These are phyloP conservation scores for Porphyrellus sp. DNA, from an alignment of 1,284 basidiomycete genomes.

Conservation along the genomic window DNA sequence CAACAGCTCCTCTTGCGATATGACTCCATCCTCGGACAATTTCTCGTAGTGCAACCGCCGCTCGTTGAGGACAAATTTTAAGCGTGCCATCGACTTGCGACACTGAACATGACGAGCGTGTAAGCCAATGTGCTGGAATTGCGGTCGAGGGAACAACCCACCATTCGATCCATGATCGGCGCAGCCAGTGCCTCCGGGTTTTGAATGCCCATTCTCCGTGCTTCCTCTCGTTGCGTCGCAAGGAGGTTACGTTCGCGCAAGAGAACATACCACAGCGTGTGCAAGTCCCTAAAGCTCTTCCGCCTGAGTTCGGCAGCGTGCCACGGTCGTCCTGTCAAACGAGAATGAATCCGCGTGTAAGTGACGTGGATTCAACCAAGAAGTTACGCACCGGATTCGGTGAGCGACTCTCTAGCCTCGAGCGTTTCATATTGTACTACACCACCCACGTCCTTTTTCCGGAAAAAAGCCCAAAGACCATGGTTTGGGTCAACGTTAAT, in stretches of 20 bases:
- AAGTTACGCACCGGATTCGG: constrained; percentile 39
- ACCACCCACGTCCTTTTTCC: constrained; percentile 47
- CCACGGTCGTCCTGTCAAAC: constrained; percentile 75
- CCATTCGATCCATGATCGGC: constrained; percentile 39
- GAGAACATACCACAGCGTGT: constrained; percentile 90
- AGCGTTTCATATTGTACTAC: constrained; percentile 44
- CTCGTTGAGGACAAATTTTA: constrained; percentile 93
- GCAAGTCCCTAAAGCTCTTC: constrained; percentile 90
- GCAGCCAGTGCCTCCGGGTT: constrained; percentile 37
- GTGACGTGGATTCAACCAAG: constrained; percentile 7
- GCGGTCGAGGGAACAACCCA: constrained; percentile 24
- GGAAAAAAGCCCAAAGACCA: constrained; percentile 74
- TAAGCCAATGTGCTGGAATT: not conserved
- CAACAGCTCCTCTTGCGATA: constrained; percentile 21
- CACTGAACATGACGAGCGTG: constrained; percentile 50
- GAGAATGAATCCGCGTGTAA: constrained; percentile 5
- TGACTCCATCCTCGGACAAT: constrained; percentile 43
- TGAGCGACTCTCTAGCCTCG: constrained; percentile 38
- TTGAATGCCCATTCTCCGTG: constrained; percentile 54
- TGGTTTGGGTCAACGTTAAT: constrained; percentile 53
- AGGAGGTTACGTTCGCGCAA: constrained; percentile 86
- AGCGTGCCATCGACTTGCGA: constrained; percentile 94
- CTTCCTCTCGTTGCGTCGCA: constrained; percentile 82
- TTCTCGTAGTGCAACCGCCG: constrained; percentile 81
- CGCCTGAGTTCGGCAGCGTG: constrained; percentile 77